Percentiles rank a stretch among this genome's conserved stretches.
These are phyloP conservation scores for Schoenoplectus tabernaemontani DNA, from an alignment of 202 grass and related monocot genomes.

Conservation along the genomic window DNA sequence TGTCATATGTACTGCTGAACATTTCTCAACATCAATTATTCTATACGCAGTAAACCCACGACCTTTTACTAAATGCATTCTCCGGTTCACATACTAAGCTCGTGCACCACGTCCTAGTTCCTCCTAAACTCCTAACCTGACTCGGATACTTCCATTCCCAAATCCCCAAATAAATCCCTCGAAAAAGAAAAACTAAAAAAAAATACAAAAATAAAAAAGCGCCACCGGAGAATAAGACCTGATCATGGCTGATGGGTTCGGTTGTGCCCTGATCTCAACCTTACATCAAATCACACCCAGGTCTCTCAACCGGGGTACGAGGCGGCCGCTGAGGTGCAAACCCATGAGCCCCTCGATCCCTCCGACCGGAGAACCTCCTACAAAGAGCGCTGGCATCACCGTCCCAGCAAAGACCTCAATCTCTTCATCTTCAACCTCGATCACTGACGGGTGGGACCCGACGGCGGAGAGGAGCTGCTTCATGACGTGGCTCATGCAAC, in stretches of 20 bases:
- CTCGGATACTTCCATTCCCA: slow-evolving; percentile 11
- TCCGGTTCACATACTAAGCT: slow-evolving; percentile 9
- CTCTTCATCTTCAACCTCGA: slow-evolving; percentile 50
- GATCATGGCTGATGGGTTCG: neutral
- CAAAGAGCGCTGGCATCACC: slow-evolving; percentile 63
- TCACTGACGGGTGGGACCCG: slow-evolving; percentile 70
- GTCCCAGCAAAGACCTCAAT: slow-evolving; percentile 28
- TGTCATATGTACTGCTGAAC: neutral
- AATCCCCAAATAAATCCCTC: slow-evolving; percentile 26
- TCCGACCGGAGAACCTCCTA: slow-evolving; percentile 62
- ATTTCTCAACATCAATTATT: neutral
- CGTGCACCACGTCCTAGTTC: neutral
- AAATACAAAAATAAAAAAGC: neutral
- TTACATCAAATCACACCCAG: slow-evolving; percentile 43
- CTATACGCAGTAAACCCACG: neutral
- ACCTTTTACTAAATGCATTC: neutral
- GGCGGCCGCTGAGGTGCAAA: slow-evolving; percentile 80
- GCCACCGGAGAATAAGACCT: slow-evolving; percentile 1
- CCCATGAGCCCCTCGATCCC: slow-evolving; percentile 85
- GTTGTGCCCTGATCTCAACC: slow-evolving; percentile 4
- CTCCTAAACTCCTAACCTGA: slow-evolving; percentile 12
- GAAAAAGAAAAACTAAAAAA: slow-evolving; percentile 7
- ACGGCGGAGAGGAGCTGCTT: slow-evolving; percentile 60
- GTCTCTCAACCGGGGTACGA: slow-evolving; percentile 59
- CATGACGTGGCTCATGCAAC: slow-evolving; percentile 93